Evolutionary conservation across 768 basidiomycete genomes (phyloP), one percentile per base, ranked within the genome.

Genomic region (Candolleomyces aberdarensis): DNA sequence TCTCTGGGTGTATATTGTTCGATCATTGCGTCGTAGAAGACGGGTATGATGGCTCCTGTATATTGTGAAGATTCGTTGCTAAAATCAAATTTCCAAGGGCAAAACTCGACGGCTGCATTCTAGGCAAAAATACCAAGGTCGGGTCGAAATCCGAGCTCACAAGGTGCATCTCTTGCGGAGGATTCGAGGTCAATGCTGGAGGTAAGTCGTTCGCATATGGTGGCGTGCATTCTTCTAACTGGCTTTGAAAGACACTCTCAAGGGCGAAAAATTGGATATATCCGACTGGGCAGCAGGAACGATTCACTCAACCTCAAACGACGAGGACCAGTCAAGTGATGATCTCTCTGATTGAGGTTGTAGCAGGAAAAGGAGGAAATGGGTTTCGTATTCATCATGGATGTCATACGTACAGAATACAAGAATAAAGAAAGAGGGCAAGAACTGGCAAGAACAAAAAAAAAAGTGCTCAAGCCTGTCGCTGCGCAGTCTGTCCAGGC

Each of bases 21-120:
- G 96, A 97, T 69, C 94, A 96, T 67, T 96, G 94, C 66, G 82
- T 91, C 4, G 76, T 98, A 13, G 90, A 84, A 47, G 94, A 96
- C 60, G 93, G 94, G 95, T 94, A 63, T 36, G 36, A 36, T 68
- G 85, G 69, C 6, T 20, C 50, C 57, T 7, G 17, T 5, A 5
- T 41, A 56, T 20, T 8, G 32, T 22, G n/a, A 31, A 53, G 29
- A 48, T 32, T 26, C 51, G 7, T 58, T 47, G 14, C 36, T 59
- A 50, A 60, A 64, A 3, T 44, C 49, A 41, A 49, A 41, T 22
- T 36, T 36, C 11, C 20, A 63, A 92, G 91, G 2, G 89, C 84
- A 4, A 92, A 89, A 72, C 72, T 94, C 1, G 91, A 93, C 15
- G 85, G 85, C 10, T 91, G 85, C 62, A 85, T 93, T 49, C 76